phyloP scores from a whole-genome alignment of 2,329 filamentous ascomycete genomes.

The Zymoseptoria brevis region DNA sequence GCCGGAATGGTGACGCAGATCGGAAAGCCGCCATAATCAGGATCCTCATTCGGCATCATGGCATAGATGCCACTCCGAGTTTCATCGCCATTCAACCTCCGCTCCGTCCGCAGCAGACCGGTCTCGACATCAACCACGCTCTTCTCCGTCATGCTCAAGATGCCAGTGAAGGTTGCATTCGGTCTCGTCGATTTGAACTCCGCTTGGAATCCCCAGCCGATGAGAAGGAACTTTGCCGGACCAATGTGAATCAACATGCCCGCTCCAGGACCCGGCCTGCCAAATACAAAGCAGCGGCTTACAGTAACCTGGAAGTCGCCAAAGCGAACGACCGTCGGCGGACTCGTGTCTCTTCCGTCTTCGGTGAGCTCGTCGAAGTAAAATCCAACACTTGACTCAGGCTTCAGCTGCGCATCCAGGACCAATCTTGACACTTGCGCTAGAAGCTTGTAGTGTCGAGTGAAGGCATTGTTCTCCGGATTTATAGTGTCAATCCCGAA shows the following conservation, averaged over 20 bases:
- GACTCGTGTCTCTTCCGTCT: slow-evolving; percentile 25
- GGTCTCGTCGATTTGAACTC: slow-evolving; percentile 26
- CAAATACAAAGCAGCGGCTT: slow-evolving; percentile 41
- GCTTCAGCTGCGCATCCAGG: slow-evolving; percentile 34
- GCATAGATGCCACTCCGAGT: slow-evolving; percentile 40
- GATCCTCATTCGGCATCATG: slow-evolving; percentile 51
- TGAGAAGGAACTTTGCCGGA: slow-evolving; percentile 35
- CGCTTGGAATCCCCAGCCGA: slow-evolving; percentile 41
- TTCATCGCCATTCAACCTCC: slow-evolving; percentile 40
- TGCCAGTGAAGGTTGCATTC: slow-evolving; percentile 36
- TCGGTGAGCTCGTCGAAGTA: slow-evolving; percentile 35
- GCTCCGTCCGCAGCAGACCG: slow-evolving; percentile 31
- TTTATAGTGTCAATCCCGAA: slow-evolving; percentile 40
- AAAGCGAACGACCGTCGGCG: slow-evolving; percentile 28
- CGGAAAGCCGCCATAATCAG: slow-evolving; percentile 50
- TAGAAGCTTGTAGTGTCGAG: slow-evolving; percentile 36
- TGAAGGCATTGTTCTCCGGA: slow-evolving; percentile 28
- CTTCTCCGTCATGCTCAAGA: slow-evolving; percentile 38
- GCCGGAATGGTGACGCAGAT: slow-evolving; percentile 49
- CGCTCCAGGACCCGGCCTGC: slow-evolving; percentile 33
- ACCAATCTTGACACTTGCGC: slow-evolving; percentile 29
- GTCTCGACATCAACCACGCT: slow-evolving; percentile 30
- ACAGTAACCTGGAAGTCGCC: slow-evolving; percentile 34
- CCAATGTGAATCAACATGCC: slow-evolving; percentile 39
- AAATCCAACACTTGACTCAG: slow-evolving; percentile 34